Evolutionary conservation across 352 stramenopile species (phyloP), one percentile per base, ranked within the genome.

Genomic region (Pythium catenulatum): DNA sequence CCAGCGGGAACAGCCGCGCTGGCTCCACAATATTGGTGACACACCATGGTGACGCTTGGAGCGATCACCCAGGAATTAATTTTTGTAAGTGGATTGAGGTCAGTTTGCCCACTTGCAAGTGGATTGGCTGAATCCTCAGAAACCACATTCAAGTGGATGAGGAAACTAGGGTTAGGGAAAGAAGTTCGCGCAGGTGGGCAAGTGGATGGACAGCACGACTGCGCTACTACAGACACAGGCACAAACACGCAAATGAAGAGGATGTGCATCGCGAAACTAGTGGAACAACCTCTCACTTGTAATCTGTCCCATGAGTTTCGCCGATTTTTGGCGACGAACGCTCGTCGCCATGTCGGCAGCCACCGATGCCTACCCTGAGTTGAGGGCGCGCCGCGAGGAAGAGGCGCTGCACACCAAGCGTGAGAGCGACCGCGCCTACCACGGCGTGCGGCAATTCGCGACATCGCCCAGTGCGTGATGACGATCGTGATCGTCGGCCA

Each of bases 131-230:
- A 58, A 32, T 58, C 48, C 48, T 58, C 48, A 25, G 23, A 48
- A 70, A 32, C 59, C 59, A 70, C 59, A n/a, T 70, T 70, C 32
- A 70, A 70, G 59, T 70, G 59, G 59, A 23, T 70, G 59, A 48
- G 21, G 59, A 70, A 32, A 36, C 25, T 6, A 50, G 59, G 59
- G 59, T 17, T 48, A 50, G 36, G 59, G 30, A 7, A 27, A 4
- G 6, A 70, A 21, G 56, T 66, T 70, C 59, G 59, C 36, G 23
- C 59, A 70, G 21, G 17, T 70, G 34, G 17, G 37, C 59, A 70
- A 70, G 59, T 70, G 36, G 59, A 37, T 70, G 59, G 34, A 45
- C 5, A 17, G 9, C 5, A 41, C 21, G 23, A 30, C 30, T 30
- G 32, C n/a, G n/a, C n/a, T n/a, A n/a, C n/a, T n/a, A n/a, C n/a